A percentile compares a stretch with the other conserved stretches of the same genome.
These are phyloP conservation scores for Xylariaceae sp. DNA, from an alignment of 2,329 filamentous ascomycete species.

Conservation along the genomic window DNA sequence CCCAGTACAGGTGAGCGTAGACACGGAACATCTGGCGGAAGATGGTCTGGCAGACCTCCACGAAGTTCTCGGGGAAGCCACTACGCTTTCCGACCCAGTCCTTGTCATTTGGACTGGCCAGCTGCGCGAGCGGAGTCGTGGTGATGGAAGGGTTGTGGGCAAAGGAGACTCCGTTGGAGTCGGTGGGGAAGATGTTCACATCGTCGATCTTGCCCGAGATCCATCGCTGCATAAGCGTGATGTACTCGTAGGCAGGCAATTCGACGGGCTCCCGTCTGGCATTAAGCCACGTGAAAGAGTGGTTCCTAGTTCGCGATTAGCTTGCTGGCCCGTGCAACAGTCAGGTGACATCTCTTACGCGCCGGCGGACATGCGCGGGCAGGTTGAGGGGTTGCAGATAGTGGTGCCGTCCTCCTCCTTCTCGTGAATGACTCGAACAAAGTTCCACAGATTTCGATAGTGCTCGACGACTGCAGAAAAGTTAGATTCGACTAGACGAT, in stretches of 20 bases:
- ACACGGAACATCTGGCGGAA: constrained; percentile 99
- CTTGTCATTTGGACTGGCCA: constrained; percentile 55
- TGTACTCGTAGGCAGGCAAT: constrained; percentile 88
- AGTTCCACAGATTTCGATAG: constrained; percentile 81
- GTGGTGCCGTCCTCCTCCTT: constrained; percentile 70
- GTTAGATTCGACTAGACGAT: constrained; percentile 15
- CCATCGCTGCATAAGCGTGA: constrained; percentile 94
- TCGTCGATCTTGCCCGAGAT: constrained; percentile 95
- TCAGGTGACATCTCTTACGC: constrained; percentile 52
- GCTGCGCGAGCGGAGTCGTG: constrained; percentile 55
- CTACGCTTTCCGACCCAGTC: constrained; percentile 88
- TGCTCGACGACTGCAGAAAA: constrained; percentile 72
- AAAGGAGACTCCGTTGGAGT: constrained; percentile 64
- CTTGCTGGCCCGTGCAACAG: background rate
- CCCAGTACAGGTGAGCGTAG: constrained; percentile 96
- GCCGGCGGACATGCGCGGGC: constrained; percentile 91
- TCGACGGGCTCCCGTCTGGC: constrained; percentile 81
- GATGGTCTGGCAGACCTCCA: constrained; percentile 85
- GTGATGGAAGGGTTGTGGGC: constrained; percentile 56
- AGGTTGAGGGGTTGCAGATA: constrained; percentile 78
- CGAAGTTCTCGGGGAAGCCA: constrained; percentile 86
- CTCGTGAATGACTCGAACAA: constrained; percentile 83
- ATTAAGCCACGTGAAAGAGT: constrained; percentile 96
- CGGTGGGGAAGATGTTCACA: constrained; percentile 82
- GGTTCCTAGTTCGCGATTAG: constrained; percentile 50